These are phyloP conservation scores for Porphyrellus cyaneotinctus DNA, from an alignment of 768 basidiomycete species.

Conservation along the genomic window DNA sequence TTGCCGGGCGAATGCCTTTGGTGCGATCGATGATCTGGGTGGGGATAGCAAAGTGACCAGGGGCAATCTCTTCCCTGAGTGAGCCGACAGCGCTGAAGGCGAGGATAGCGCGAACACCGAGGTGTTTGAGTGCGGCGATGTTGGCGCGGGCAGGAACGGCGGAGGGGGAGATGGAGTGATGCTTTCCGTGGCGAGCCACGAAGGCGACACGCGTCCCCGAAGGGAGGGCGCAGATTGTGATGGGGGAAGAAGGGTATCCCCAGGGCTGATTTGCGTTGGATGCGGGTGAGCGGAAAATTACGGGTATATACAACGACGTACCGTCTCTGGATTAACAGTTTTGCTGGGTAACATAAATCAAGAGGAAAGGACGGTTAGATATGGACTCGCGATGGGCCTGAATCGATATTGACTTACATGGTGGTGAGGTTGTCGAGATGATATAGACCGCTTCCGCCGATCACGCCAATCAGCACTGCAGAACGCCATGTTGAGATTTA, in stretches of 20 bases:
- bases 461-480: conserved; percentile 79
- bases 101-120: conserved; percentile 85
- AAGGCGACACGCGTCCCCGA: conserved; percentile 82
- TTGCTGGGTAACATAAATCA: conserved; percentile 45
- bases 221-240: conserved; percentile 86
- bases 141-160: conserved; percentile 84
- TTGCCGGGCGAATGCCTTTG: conserved; percentile 84
- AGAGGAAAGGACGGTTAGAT: neutral
- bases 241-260: conserved; percentile 88
- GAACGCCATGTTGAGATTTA: neutral
- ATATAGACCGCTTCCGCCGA: conserved; percentile 91
- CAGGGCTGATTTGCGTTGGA: conserved; percentile 60
- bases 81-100: conserved; percentile 97
- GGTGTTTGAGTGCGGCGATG: conserved; percentile 89
- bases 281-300: neutral
- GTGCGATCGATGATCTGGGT: conserved; percentile 95
- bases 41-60: conserved; percentile 86
- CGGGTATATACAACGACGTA: conserved; percentile 32
- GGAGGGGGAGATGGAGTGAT: conserved; percentile 77
- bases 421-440: conserved; percentile 87
- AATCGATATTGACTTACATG: conserved; percentile 52
- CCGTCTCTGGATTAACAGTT: conserved; percentile 77
- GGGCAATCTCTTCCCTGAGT: conserved; percentile 86
- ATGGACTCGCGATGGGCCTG: neutral
- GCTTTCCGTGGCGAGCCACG: conserved; percentile 83